phyloP scores from a whole-genome alignment of 176 grass and related monocot genomes.

The Triticum monococcum region DNA sequence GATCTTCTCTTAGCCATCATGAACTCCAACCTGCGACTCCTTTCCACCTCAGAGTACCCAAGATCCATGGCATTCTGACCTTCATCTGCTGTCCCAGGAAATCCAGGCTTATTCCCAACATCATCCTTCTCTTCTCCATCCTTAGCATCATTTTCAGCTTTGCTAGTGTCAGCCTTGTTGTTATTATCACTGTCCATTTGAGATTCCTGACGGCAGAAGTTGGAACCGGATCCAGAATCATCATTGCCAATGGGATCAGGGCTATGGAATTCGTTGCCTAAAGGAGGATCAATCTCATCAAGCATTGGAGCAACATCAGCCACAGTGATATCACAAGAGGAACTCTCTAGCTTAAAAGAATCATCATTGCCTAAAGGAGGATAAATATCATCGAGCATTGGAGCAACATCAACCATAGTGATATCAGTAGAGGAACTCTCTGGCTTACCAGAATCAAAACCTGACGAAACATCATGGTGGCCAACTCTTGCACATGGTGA shows the following conservation, averaged over 20 bases:
- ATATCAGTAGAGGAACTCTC: constrained; percentile 42
- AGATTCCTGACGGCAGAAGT: constrained; percentile 21
- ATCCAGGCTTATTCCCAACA: constrained; percentile 21
- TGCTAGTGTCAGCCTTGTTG: constrained; percentile 33
- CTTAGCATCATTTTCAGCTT: constrained; percentile 45
- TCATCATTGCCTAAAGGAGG: constrained; percentile 23
- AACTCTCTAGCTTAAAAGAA: constrained; percentile 29
- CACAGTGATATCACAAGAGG: constrained; percentile 38
- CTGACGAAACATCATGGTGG: constrained; percentile 41
- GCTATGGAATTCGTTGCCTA: constrained; percentile 19
- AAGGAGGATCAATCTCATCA: constrained; percentile 53
- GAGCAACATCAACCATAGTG: constrained; percentile 31
- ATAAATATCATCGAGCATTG: constrained; percentile 37
- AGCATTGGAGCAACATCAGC: constrained; percentile 28
- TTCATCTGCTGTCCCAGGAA: constrained; percentile 67
- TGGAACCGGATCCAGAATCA: constrained; percentile 28
- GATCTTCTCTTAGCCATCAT: constrained; percentile 72
- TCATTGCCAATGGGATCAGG: neutral
- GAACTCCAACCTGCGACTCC: constrained; percentile 64
- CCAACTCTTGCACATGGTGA: constrained; percentile 43
- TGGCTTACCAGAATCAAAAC: constrained; percentile 35
- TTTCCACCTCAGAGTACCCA: constrained; percentile 77
- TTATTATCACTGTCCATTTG: constrained; percentile 27
- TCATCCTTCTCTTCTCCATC: constrained; percentile 28
- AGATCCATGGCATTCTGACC: constrained; percentile 84